Percentiles rank a stretch among this genome's conserved stretches.
Evolutionary conservation across 495 filamentous ascomycete species (phyloP).

Genomic region (Hyaloscypha hepaticicola): DNA sequence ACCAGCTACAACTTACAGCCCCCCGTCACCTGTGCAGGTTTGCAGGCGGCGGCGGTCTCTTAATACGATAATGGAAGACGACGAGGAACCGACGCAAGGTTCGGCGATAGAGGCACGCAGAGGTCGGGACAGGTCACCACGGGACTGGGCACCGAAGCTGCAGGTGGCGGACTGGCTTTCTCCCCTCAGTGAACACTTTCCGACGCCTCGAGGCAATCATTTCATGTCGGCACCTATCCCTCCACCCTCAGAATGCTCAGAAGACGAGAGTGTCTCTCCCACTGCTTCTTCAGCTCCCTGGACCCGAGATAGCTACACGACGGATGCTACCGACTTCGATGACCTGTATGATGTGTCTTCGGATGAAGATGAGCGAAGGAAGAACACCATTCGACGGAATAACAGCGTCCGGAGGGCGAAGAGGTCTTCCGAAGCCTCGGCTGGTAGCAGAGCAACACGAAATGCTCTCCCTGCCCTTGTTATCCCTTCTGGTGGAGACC

Average conservation of each 20-base stretch:
- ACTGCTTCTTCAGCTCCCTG: constrained; percentile 51
- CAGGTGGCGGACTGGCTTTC: constrained; percentile 45
- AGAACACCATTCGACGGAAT: constrained; percentile 33
- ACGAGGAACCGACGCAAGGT: constrained; percentile 41
- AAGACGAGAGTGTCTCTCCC: constrained; percentile 49
- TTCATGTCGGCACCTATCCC: constrained; percentile 56
- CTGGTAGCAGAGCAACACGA: constrained; percentile 30
- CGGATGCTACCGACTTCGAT: constrained; percentile 68
- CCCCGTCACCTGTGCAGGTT: constrained; percentile 73
- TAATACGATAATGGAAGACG: constrained; percentile 88
- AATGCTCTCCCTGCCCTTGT: constrained; percentile 64
- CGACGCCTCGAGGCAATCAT: constrained; percentile 56
- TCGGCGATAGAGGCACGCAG: constrained; percentile 35
- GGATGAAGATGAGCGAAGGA: constrained; percentile 53
- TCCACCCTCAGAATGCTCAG: constrained; percentile 43
- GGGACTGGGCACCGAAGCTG: constrained; percentile 15
- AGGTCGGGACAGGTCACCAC: constrained; percentile 20
- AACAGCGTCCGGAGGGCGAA: constrained; percentile 42
- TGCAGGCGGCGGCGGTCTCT: constrained; percentile 61
- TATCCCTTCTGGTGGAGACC: constrained; percentile 57
- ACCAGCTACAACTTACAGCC: constrained; percentile 57
- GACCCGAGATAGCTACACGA: constrained; percentile 53
- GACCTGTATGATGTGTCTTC: constrained; percentile 83
- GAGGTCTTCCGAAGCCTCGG: constrained; percentile 18
- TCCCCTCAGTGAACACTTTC: constrained; percentile 60